These are phyloP conservation scores for Solanum chiquidenum DNA, from an alignment of 257 asterid genomes.

Conservation along the genomic window DNA sequence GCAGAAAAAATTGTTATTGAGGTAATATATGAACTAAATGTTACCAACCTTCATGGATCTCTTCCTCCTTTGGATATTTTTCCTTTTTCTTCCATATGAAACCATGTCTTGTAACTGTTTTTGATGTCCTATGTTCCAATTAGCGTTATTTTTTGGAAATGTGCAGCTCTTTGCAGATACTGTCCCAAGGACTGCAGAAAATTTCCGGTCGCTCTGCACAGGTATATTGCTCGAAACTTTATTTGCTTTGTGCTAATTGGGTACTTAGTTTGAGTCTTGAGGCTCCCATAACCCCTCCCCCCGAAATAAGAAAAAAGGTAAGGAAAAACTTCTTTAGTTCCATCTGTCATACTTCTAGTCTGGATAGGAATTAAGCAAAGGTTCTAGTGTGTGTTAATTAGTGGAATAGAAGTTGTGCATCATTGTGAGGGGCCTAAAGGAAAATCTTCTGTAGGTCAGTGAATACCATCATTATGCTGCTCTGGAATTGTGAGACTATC, in stretches of 20 bases:
- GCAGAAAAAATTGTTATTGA: slow-evolving; percentile 66
- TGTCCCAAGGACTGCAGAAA: slow-evolving; percentile 96
- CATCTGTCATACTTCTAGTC: neutral
- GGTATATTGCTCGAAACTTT: slow-evolving; percentile 25
- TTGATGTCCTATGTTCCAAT: neutral
- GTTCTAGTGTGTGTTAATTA: neutral
- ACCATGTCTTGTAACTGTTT: neutral
- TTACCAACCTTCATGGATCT: neutral
- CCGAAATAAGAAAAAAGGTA: neutral
- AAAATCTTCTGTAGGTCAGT: neutral
- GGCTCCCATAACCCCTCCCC: neutral
- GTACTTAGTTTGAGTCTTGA: neutral
- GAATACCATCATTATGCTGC: neutral
- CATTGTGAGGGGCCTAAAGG: neutral
- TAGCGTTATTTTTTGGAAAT: slow-evolving; percentile 2
- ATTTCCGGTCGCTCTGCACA: slow-evolving; percentile 92
- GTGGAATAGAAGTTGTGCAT: neutral
- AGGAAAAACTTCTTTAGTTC: neutral
- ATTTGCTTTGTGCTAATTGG: neutral
- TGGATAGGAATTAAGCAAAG: neutral
- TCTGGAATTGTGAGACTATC: neutral
- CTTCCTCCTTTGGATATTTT: neutral
- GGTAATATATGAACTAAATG: slow-evolving; percentile 27
- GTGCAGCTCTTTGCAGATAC: slow-evolving; percentile 83
- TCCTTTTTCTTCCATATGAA: neutral